These are phyloP conservation scores for Tribonema minus DNA, from an alignment of 108 stramenopile genomes.

Conservation along the genomic window DNA sequence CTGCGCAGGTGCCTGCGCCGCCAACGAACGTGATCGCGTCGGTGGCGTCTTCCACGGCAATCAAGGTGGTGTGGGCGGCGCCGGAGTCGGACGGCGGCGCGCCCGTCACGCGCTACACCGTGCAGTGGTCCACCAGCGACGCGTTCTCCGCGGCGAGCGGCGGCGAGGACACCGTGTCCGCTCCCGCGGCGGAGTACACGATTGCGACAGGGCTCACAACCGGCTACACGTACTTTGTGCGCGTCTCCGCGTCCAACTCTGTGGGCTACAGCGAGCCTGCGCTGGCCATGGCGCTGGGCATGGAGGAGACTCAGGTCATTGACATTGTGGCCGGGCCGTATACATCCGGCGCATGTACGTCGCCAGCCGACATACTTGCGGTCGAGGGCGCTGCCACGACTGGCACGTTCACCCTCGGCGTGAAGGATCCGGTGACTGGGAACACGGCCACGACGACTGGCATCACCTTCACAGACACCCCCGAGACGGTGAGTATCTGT, in stretches of 20 bases:
- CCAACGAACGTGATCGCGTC: background rate
- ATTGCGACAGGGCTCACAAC: background rate
- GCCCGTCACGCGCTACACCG: constrained; percentile 17
- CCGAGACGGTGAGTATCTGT: no score
- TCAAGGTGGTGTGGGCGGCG: constrained; percentile 7
- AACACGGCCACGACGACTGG: no score
- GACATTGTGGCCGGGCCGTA: no score
- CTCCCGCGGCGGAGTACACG: background rate
- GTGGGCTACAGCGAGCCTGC: constrained; percentile 30
- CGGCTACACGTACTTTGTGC: background rate
- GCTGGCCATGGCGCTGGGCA: constrained; percentile 1
- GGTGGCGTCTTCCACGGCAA: background rate
- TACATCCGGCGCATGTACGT: no score
- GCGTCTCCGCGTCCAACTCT: constrained; percentile 23
- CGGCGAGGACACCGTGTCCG: constrained; percentile 9
- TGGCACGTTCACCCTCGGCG: no score
- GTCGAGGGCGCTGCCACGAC: no score
- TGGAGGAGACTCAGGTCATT: constrained; percentile 6
- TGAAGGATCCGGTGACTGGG: no score
- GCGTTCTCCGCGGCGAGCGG: constrained; percentile 17
- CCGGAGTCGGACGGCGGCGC: constrained; percentile 14
- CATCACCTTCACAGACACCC: no score
- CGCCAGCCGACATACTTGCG: no score
- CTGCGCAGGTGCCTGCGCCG: background rate
- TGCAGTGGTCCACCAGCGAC: constrained; percentile 35